phyloP scores from a whole-genome alignment of 169 alveolate species.

The Babesia ovata region DNA sequence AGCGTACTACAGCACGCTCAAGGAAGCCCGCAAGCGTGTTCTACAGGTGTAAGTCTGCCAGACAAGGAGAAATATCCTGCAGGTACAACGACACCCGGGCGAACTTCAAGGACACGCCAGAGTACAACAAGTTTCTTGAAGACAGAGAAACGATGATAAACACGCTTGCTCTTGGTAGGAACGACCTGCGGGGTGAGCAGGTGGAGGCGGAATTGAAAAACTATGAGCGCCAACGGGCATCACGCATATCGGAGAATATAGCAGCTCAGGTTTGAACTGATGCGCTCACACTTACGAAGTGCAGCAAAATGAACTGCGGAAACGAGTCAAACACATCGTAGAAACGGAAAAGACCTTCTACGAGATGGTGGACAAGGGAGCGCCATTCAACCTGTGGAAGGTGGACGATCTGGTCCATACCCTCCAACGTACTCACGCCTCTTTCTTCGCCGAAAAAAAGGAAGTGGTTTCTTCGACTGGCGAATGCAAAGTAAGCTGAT shows the following conservation, averaged over 20 bases:
- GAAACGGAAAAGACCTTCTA: constrained; percentile 74
- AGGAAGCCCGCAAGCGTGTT: constrained; percentile 62
- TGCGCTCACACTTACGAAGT: background rate
- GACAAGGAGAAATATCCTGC: background rate
- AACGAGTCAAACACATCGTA: constrained; percentile 71
- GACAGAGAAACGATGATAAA: constrained; percentile 64
- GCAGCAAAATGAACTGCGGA: constrained; percentile 69
- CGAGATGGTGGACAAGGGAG: constrained; percentile 77
- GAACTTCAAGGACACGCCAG: constrained; percentile 77
- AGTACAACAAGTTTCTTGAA: constrained; percentile 74
- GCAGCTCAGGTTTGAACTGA: constrained; percentile 35
- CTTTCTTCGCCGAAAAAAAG: constrained; percentile 48
- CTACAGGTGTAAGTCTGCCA: constrained; percentile 56
- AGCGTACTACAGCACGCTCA: constrained; percentile 32
- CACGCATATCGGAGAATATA: constrained; percentile 71
- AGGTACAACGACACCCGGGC: constrained; percentile 75
- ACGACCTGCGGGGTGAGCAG: constrained; percentile 55
- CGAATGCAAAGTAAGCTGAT: constrained; percentile 42
- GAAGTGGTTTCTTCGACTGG: constrained; percentile 36
- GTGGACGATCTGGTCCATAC: constrained; percentile 63
- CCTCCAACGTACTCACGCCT: constrained; percentile 50
- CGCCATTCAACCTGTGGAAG: constrained; percentile 70
- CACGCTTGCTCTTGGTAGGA: constrained; percentile 64
- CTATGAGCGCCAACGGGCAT: constrained; percentile 70
- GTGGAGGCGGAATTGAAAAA: constrained; percentile 71